A percentile compares a stretch with the other conserved stretches of the same genome.
Conservation (phyloP, 2,329 filamentous ascomycete genomes). For the Cladorrhinum sp. region DNA sequence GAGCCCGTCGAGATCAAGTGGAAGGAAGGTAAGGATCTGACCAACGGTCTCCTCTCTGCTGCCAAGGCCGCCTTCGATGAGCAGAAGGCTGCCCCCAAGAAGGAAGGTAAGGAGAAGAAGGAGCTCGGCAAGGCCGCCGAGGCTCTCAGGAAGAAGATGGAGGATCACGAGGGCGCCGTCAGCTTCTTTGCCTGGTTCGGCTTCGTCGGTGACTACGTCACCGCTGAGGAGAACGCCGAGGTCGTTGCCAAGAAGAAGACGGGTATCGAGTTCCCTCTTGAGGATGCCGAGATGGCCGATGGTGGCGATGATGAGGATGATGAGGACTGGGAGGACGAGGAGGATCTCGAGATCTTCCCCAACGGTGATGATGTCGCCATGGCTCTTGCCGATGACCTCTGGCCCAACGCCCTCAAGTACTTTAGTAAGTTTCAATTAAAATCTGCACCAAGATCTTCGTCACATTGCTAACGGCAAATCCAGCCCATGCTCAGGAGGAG, state of each 20-base stretch:
- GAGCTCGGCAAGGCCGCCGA: conserved; percentile 39
- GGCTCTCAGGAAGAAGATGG: conserved; percentile 35
- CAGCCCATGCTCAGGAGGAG: conserved; percentile 68
- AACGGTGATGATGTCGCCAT: conserved; percentile 80
- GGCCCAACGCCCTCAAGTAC: conserved; percentile 83
- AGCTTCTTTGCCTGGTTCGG: conserved; percentile 93
- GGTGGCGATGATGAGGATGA: conserved; percentile 54
- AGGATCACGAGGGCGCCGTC: conserved; percentile 51
- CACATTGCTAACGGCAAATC: conserved; percentile 36
- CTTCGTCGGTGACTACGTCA: conserved; percentile 67
- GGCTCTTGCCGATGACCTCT: conserved; percentile 80
- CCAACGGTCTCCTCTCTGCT: conserved; percentile 72
- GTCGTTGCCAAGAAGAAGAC: conserved; percentile 51
- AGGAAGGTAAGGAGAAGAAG: conserved; percentile 37
- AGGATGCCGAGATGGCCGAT: conserved; percentile 49
- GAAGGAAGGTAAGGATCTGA: conserved; percentile 84
- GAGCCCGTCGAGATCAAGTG: conserved; percentile 86
- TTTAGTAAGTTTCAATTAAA: conserved; percentile 64
- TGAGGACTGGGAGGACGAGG: conserved; percentile 59
- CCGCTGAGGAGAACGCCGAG: conserved; percentile 66
- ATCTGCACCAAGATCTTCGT: conserved; percentile 14
- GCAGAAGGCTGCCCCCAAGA: conserved; percentile 42
- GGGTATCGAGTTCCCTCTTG: conserved; percentile 51
- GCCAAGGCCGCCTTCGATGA: conserved; percentile 68
- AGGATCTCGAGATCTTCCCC: conserved; percentile 81